A percentile compares a stretch with the other conserved stretches of the same genome.
Conservation (phyloP, 192 early-diverging fungal genomes). For the Coemansia sp. region DNA sequence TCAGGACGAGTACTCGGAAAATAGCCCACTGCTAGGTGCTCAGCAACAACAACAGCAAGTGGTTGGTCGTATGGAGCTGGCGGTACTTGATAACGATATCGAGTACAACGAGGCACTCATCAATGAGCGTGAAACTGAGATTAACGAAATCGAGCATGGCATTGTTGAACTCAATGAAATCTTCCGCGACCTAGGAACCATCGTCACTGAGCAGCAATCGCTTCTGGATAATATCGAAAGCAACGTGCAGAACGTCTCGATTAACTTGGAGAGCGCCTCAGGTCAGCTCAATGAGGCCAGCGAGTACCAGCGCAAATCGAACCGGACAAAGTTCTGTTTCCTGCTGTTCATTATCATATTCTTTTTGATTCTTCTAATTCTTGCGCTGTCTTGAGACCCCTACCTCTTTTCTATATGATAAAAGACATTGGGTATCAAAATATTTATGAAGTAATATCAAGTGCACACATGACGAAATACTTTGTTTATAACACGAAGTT, state of each 20-base stretch:
- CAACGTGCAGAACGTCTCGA: conserved; percentile 82
- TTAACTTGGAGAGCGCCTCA: conserved; percentile 77
- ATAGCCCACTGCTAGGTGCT: conserved; percentile 22
- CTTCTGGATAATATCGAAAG: conserved; percentile 93
- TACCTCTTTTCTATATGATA: not conserved
- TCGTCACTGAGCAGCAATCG: conserved; percentile 97
- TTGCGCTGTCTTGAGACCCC: conserved; percentile 47
- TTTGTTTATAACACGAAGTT: not conserved
- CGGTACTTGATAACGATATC: conserved; percentile 84
- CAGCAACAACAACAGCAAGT: conserved; percentile 31
- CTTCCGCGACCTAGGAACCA: conserved; percentile 91
- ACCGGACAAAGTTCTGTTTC: conserved; percentile 83
- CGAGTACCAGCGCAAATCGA: conserved; percentile 72
- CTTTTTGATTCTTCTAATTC: conserved; percentile 59
- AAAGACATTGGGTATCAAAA: no score
- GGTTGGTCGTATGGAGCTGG: conserved; percentile 59
- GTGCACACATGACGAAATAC: not conserved
- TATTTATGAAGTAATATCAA: no score
- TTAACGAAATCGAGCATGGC: conserved; percentile 88
- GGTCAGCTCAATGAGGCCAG: conserved; percentile 80
- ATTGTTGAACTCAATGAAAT: conserved; percentile 96
- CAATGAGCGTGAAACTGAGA: conserved; percentile 89
- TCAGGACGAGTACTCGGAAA: conserved; percentile 24
- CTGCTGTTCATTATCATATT: conserved; percentile 75
- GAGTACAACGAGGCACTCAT: conserved; percentile 95